Evolutionary conservation across 768 basidiomycete genomes (phyloP).

Genomic region (Rossbeevera mucosa): DNA sequence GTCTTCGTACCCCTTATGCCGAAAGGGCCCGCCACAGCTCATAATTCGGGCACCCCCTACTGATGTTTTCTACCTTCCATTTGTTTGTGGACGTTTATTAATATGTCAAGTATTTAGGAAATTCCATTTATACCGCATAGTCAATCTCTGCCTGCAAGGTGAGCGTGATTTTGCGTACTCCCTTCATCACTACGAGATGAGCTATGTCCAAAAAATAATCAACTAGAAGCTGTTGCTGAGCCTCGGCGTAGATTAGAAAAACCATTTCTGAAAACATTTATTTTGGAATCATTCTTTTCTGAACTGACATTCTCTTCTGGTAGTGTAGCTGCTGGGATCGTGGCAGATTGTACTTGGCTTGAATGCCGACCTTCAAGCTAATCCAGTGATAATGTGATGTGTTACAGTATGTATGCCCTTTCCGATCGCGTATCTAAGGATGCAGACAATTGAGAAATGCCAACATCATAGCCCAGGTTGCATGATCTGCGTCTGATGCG

Average conservation of each 20-base stretch:
- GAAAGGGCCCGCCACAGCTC: constrained; percentile 95
- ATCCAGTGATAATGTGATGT: neutral
- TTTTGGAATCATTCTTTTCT: neutral
- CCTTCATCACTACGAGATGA: constrained; percentile 18
- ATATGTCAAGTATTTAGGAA: neutral
- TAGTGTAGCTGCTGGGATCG: neutral
- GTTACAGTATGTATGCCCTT: constrained; percentile 6
- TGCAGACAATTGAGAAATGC: constrained; percentile 1
- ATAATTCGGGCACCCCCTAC: constrained; percentile 74
- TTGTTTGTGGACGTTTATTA: neutral
- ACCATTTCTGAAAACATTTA: constrained; percentile 33
- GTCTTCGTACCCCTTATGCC: constrained; percentile 82
- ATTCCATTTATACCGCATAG: neutral
- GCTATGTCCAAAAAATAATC: constrained; percentile 44
- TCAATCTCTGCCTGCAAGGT: constrained; percentile 3
- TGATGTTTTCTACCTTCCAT: constrained; percentile 39
- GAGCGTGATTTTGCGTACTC: neutral
- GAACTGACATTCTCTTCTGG: neutral
- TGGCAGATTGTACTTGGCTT: neutral
- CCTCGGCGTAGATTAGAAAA: constrained; percentile 57
- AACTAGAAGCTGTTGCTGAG: constrained; percentile 92
- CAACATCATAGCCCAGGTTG: neutral
- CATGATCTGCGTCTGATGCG: neutral
- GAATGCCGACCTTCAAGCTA: neutral
- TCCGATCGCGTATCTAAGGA: neutral